Base-by-base conservation (phyloP, 2,329 filamentous ascomycete species). In the Colletotrichum euphorbiae region DNA sequence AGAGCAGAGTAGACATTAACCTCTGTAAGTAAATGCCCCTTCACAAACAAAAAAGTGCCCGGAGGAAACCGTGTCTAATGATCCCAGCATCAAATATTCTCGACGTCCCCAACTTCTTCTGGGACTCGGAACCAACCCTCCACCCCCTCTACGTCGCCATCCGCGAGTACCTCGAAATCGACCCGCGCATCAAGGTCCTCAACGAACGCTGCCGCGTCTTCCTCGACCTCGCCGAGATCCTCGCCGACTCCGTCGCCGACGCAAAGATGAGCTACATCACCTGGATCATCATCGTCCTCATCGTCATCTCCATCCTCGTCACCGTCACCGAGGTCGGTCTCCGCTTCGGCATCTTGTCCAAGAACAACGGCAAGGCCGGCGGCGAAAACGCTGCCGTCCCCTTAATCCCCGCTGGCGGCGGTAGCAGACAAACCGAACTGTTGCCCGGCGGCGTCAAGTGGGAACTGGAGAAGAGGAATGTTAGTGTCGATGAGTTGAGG, bases 151-250 rank as follows among this genome's bases (percentile, higher is more conserved):
- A 99, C 82, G 90, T 89, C 67, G 96, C 94, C 68, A 93, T 98
- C 57, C 93, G 96, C 74, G 96, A 98, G 78, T 99, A 99, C 77
- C 91, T 99, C 69, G 96, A 99, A 77, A 98, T 99, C 78, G 95
- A 97, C 75, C 93, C 92, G 7, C 93, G 96, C 62, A 97, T 97
- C 77, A 93, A 97, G 79, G 94, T 98, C 24, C 90, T 99, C 71
- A 99, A 99, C 80, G 96, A 98, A 81, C 91, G 96, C 60, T 99
- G 96, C 78, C 90, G 93, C 46, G 96, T 99, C 57, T 99, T 99
- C 81, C 87, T 99, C 17, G 96, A 99, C 78, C 88, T 99, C 9
- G 94, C 96, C 51, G 94, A 98, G 80, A 98, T 99, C 24, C 84
- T 99, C 1, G 94, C 92, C 13, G 95, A 99, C 80, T 93, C 90